These are phyloP conservation scores for Zymoseptoria tritici DNA, from an alignment of 2,329 filamentous ascomycete genomes.

Conservation along the genomic window DNA sequence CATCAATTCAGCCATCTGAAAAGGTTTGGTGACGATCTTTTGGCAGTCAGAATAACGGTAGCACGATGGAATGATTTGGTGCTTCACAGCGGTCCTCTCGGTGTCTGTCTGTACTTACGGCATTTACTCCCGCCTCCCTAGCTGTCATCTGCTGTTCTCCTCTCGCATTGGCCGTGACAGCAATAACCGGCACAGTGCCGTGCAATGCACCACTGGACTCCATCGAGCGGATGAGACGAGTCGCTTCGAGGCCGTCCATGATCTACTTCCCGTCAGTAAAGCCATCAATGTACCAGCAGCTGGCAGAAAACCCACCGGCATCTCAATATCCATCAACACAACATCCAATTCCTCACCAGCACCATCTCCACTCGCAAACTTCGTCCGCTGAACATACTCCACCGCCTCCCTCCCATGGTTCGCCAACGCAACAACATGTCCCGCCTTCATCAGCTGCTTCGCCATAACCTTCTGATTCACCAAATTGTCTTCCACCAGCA, in stretches of 20 bases:
- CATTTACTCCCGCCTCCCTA: slow-evolving; percentile 67
- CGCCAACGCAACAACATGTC: slow-evolving; percentile 19
- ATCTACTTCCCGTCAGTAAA: too few relatives aligned
- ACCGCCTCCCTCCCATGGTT: slow-evolving; percentile 26
- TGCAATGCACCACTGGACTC: not conserved
- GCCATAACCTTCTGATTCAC: slow-evolving; percentile 26
- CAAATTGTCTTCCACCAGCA: slow-evolving; percentile 31
- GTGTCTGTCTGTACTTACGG: slow-evolving; percentile 24
- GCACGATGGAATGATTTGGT: too few relatives aligned
- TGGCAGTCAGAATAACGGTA: too few relatives aligned
- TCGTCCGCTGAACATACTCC: slow-evolving; percentile 11
- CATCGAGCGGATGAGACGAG: slow-evolving; percentile 17
- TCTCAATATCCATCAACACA: slow-evolving; percentile 28
- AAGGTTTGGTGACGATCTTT: slow-evolving; percentile 16
- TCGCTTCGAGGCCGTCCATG: slow-evolving; percentile 25
- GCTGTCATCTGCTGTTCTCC: slow-evolving; percentile 53
- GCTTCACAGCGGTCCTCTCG: too few relatives aligned
- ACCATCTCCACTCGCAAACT: not conserved
- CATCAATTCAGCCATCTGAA: slow-evolving; percentile 37
- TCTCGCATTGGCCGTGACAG: slow-evolving; percentile 64
- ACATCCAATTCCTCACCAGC: slow-evolving; percentile 12
- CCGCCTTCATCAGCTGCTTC: slow-evolving; percentile 16
- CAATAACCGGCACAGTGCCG: slow-evolving; percentile 54
- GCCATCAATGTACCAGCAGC: too few relatives aligned
- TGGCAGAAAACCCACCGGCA: slow-evolving; percentile 19